A percentile compares a stretch with the other conserved stretches of the same genome.
phyloP scores from a whole-genome alignment of 176 grass and related monocot genomes.

The Avena sativa region DNA sequence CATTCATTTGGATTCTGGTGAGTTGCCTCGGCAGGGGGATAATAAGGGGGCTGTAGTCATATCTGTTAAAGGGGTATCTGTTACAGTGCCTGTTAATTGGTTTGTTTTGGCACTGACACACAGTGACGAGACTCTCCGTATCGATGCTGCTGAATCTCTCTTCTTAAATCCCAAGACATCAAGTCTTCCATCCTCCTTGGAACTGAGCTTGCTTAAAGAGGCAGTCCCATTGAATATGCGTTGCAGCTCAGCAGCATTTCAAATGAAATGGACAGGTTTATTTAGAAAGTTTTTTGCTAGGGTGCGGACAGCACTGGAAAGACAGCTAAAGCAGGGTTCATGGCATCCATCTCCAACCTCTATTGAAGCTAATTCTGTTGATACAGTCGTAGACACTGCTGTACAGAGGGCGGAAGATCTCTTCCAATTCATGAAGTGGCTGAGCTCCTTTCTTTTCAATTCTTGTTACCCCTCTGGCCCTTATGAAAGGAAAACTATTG shows the following conservation, averaged over 20 bases:
- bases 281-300: conserved; percentile 92
- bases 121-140: conserved; percentile 83
- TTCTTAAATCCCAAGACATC: conserved; percentile 96
- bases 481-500: conserved; percentile 99
- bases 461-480: conserved; percentile 98
- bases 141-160: conserved; percentile 93
- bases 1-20: conserved; percentile 72
- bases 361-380: conserved; percentile 39
- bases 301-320: conserved; percentile 94
- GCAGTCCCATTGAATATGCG: conserved; percentile 95
- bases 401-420: conserved; percentile 68
- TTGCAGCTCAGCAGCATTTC: conserved; percentile 94
- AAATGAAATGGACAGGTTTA: conserved; percentile 98
- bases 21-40: conserved; percentile 29
- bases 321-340: conserved; percentile 80
- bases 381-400: conserved; percentile 34
- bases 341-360: conserved; percentile 59
- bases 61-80: conserved; percentile 78
- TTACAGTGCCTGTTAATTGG: conserved; percentile 82
- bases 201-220: conserved; percentile 80
- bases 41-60: conserved; percentile 59
- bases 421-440: conserved; percentile 94
- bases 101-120: conserved; percentile 91
- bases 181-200: conserved; percentile 92
- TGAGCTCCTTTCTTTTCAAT: conserved; percentile 85